Conservation (phyloP, 768 basidiomycete genomes). For the Phaeotremella fagi region DNA sequence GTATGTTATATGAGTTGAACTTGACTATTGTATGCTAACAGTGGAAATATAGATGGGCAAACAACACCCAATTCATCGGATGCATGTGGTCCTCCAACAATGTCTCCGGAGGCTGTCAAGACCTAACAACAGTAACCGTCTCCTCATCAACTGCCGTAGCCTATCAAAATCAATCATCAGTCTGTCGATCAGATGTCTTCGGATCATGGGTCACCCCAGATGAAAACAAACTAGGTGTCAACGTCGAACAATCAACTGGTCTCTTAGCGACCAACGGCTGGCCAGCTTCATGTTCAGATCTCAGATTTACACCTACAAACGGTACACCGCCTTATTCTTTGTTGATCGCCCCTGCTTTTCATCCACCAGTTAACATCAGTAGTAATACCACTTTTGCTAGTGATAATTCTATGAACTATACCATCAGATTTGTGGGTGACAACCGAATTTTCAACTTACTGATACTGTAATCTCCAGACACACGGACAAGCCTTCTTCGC, state of each 20-base stretch:
- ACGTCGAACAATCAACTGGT: slow-evolving; percentile 17
- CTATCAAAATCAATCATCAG: slow-evolving; percentile 8
- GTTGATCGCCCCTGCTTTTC: slow-evolving; percentile 31
- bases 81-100: slow-evolving; percentile 31
- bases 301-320: slow-evolving; percentile 31
- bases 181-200: slow-evolving; percentile 15
- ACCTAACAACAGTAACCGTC: slow-evolving; percentile 27
- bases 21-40: background rate
- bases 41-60: background rate
- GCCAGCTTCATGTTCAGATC: slow-evolving; percentile 32
- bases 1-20: slow-evolving; percentile 9
- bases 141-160: slow-evolving; percentile 11
- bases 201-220: slow-evolving; percentile 28
- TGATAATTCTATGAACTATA: slow-evolving; percentile 29
- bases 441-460: no score
- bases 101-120: slow-evolving; percentile 37
- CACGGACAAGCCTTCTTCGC: slow-evolving; percentile 40
- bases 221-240: slow-evolving; percentile 22
- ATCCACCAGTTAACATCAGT: slow-evolving; percentile 40
- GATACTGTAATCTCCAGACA: no score
- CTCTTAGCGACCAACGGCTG: slow-evolving; percentile 27
- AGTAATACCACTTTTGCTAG: slow-evolving; percentile 3
- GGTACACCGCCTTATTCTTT: slow-evolving; percentile 35
- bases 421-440: slow-evolving; percentile 14
- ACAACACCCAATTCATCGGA: slow-evolving; percentile 24